These are phyloP conservation scores for Priceomyces melissophilus DNA, from an alignment of 805 yeast species.

Conservation along the genomic window DNA sequence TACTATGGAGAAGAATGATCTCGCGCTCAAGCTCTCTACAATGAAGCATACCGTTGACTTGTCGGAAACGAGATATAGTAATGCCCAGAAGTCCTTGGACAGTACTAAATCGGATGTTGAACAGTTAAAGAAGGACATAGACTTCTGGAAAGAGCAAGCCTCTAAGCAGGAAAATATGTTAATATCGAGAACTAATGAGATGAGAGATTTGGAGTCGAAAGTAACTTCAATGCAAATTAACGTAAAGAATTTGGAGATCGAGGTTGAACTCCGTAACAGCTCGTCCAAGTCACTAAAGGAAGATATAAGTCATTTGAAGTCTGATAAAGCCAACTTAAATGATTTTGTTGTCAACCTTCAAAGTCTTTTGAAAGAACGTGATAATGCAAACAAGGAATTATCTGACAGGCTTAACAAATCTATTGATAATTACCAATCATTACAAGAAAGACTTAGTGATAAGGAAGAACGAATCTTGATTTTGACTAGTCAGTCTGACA, in stretches of 20 bases:
- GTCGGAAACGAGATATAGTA: slow-evolving; percentile 48
- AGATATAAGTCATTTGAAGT: slow-evolving; percentile 50
- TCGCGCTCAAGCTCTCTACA: slow-evolving; percentile 49
- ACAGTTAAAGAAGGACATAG: slow-evolving; percentile 25
- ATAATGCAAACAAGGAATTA: slow-evolving; percentile 46
- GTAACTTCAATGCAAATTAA: slow-evolving; percentile 44
- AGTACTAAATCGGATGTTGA: slow-evolving; percentile 25
- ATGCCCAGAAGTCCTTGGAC: slow-evolving; percentile 34
- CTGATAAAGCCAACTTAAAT: slow-evolving; percentile 59
- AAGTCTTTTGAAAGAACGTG: slow-evolving; percentile 58
- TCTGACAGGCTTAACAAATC: slow-evolving; percentile 48
- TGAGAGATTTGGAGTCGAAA: slow-evolving; percentile 49
- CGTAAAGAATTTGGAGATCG: slow-evolving; percentile 49
- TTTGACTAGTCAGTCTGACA: slow-evolving; percentile 55
- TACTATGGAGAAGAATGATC: slow-evolving; percentile 31
- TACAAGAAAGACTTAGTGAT: slow-evolving; percentile 46
- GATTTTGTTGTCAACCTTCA: slow-evolving; percentile 60
- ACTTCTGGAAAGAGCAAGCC: slow-evolving; percentile 41
- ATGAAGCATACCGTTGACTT: slow-evolving; percentile 54
- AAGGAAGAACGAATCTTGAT: slow-evolving; percentile 52
- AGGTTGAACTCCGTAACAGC: slow-evolving; percentile 48
- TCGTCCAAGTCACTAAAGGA: slow-evolving; percentile 48
- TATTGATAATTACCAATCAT: slow-evolving; percentile 41
- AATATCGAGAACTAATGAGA: slow-evolving; percentile 42
- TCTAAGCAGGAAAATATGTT: slow-evolving; percentile 36